A percentile compares a stretch with the other conserved stretches of the same genome.
phyloP scores from a whole-genome alignment of 1,139 yeast genomes.

The Arxiozyma heterogenica region DNA sequence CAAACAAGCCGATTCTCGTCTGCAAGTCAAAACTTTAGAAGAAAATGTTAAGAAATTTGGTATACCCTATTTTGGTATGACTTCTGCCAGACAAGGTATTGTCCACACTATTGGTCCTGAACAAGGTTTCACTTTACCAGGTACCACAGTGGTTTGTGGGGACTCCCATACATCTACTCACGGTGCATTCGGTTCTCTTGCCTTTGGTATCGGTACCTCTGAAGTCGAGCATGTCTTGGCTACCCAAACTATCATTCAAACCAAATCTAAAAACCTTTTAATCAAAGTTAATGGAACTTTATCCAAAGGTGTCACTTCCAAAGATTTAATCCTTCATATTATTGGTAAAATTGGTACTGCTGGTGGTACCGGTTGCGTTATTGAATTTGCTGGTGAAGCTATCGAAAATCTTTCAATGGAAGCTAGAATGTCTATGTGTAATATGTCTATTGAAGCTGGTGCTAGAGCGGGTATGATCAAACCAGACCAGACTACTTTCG shows the following conservation, averaged over 20 bases:
- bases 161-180: conserved; percentile 98
- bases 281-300: conserved; percentile 77
- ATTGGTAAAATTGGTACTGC: conserved; percentile 98
- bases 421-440: conserved; percentile 99
- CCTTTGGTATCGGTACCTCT: conserved; percentile 98
- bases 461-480: conserved; percentile 99
- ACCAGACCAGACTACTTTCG: conserved; percentile 84
- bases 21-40: conserved; percentile 88
- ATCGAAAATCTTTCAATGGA: conserved; percentile 86
- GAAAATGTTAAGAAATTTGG: conserved; percentile 85
- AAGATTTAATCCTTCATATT: conserved; percentile 87
- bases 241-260: conserved; percentile 90
- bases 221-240: conserved; percentile 98
- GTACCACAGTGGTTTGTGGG: conserved; percentile 97
- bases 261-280: conserved; percentile 92
- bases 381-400: conserved; percentile 95
- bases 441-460: conserved; percentile 97
- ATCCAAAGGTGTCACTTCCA: conserved; percentile 83
- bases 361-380: conserved; percentile 96
- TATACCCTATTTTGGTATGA: conserved; percentile 89
- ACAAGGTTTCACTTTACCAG: conserved; percentile 96
- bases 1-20: conserved; percentile 80
- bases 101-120: conserved; percentile 98
- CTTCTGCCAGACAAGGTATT: conserved; percentile 90
- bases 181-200: conserved; percentile 97